Evolutionary conservation across 2,329 filamentous ascomycete species (phyloP), one percentile per base, ranked within the genome.

Genomic region (Aspergillus tanneri): DNA sequence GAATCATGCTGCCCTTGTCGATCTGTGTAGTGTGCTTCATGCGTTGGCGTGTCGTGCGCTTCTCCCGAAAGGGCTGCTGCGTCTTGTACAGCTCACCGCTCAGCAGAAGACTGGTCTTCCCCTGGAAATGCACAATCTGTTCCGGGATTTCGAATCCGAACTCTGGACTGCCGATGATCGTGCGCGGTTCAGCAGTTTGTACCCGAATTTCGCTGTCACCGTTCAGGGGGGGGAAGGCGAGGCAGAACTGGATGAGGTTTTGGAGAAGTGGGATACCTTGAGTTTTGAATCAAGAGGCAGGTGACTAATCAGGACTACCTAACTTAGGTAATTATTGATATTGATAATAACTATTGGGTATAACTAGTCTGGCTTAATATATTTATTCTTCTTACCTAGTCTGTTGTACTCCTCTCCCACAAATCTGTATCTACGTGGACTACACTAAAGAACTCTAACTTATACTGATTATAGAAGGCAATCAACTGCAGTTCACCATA

Each of bases 21-120:
- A 57, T 7, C 50, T 59, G 8, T 48, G 54, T 14, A 52, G 53
- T 18, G 40, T 47, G 3, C 45, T 52, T 4, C 49, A 49, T 8
- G 49, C 50, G 2, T 43, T 54, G 2, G 49, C 52, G 3, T 54
- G 56, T 7, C 53, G 54, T 3, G 61, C 54, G 57, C 36, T 47
- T 3, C 21, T 61, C 4, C 50, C 51, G 0, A 60, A 58, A 27
- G 55, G 57, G 1, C 54, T 61, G 19, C 39, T 63, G 25, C 58
- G 59, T 4, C 50, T 57, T 34, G 34, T 62, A 0, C 58, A 62
- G 36, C 19, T 60, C 9, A 58, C 58, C 2, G 54, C 59, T 1
- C 27, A 35, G 22, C 45, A 53, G 14, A 48, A 46, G 28, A 44
- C 49, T 14, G 18, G 12, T 1, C 48, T 63, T 12, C 59, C 59